phyloP scores from a whole-genome alignment of 352 stramenopile genomes.

The Globisporangium cederbergense region DNA sequence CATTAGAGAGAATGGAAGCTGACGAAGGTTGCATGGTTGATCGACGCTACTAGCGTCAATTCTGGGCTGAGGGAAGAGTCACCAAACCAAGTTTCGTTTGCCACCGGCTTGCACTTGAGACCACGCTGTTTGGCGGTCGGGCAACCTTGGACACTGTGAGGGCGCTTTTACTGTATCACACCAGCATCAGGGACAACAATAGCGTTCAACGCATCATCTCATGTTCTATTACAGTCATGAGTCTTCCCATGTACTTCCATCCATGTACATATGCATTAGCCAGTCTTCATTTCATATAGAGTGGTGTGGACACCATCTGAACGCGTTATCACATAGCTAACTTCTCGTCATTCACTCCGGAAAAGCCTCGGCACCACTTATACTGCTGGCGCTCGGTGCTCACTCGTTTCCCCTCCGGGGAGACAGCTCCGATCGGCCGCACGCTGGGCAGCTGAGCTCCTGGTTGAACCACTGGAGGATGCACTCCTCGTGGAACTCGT shows the following conservation, averaged over 20 bases:
- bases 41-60: background rate
- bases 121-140: too few species aligned
- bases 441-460: constrained; percentile 9
- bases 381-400: background rate
- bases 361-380: background rate
- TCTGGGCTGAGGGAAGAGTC: background rate
- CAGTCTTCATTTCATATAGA: too few species aligned
- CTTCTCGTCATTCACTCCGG: background rate
- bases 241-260: too few species aligned
- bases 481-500: constrained; percentile 20
- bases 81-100: background rate
- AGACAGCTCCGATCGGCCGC: constrained; percentile 6
- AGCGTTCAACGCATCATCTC: too few species aligned
- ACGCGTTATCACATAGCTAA: too few species aligned
- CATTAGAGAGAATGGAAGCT: background rate
- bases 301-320: too few species aligned
- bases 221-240: too few species aligned
- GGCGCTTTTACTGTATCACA: too few species aligned
- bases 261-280: too few species aligned
- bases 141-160: too few species aligned
- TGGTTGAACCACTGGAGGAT: constrained; percentile 14
- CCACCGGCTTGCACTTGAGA: too few species aligned
- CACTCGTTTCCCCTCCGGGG: background rate
- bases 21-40: background rate
- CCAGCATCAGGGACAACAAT: too few species aligned